Evolutionary conservation across 371 early-diverging fungal genomes (phyloP).

Genomic region (Zopfochytrium polystomum): DNA sequence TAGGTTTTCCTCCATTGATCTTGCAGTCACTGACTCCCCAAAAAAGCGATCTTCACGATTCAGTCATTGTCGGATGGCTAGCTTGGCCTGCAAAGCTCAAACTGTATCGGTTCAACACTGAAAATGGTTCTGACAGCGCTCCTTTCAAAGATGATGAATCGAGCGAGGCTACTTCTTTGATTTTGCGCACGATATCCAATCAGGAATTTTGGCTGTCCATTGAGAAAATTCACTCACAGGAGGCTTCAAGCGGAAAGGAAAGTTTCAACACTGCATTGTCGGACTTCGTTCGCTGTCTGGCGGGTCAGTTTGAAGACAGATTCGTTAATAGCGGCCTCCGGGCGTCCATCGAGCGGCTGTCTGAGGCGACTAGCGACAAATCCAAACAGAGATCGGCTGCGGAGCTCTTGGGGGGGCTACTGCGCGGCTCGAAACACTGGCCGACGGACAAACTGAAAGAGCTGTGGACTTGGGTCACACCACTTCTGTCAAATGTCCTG

Average conservation of each 20-base stretch:
- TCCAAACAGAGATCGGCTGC: slow-evolving; percentile 75
- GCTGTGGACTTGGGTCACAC: slow-evolving; percentile 65
- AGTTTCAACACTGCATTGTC: slow-evolving; percentile 63
- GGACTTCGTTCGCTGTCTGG: slow-evolving; percentile 61
- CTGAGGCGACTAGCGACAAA: slow-evolving; percentile 55
- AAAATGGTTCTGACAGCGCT: not conserved
- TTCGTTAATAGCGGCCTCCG: slow-evolving; percentile 47
- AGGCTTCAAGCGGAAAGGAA: slow-evolving; percentile 28
- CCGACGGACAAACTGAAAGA: slow-evolving; percentile 33
- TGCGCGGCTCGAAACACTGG: slow-evolving; percentile 89
- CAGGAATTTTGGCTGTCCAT: slow-evolving; percentile 78
- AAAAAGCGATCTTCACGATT: slow-evolving; percentile 20
- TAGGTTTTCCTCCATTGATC: too few species aligned
- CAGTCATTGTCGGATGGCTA: slow-evolving; percentile 62
- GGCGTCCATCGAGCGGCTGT: slow-evolving; percentile 39
- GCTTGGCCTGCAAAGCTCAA: slow-evolving; percentile 66
- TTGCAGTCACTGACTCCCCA: not conserved
- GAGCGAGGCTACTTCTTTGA: slow-evolving; percentile 20
- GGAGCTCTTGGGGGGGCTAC: slow-evolving; percentile 73
- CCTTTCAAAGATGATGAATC: slow-evolving; percentile 29
- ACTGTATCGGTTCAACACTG: slow-evolving; percentile 44
- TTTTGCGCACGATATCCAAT: slow-evolving; percentile 57
- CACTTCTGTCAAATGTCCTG: slow-evolving; percentile 34
- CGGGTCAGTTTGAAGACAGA: slow-evolving; percentile 51
- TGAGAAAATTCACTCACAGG: slow-evolving; percentile 50